Evolutionary conservation across 106 monocot genomes (phyloP).

Genomic region (Allium fistulosum): DNA sequence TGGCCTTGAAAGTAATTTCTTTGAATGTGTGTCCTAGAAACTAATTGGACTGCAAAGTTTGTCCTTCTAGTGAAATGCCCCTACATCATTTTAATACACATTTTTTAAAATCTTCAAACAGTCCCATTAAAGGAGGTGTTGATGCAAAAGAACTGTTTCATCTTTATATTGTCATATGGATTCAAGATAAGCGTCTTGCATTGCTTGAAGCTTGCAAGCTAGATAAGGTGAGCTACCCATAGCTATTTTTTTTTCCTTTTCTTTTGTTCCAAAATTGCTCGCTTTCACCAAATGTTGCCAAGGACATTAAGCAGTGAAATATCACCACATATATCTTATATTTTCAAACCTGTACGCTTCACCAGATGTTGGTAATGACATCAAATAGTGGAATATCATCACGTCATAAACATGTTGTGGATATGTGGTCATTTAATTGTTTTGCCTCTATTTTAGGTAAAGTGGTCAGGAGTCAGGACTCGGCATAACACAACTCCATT

Average conservation of each 20-base stretch:
- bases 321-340: no score
- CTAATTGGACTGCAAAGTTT: no score
- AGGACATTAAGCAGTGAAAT: no score
- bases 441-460: conserved; percentile 36
- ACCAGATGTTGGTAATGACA: background rate
- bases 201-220: conserved; percentile 87
- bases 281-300: no score
- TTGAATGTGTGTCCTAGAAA: no score
- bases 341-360: no score
- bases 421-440: background rate
- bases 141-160: conserved; percentile 98
- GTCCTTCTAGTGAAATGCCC: no score
- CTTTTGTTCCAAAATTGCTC: background rate
- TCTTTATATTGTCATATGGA: conserved; percentile 90
- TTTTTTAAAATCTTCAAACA: conserved; percentile 16
- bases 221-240: conserved; percentile 58
- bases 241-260: background rate
- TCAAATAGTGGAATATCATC: background rate
- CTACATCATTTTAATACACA: background rate
- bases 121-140: conserved; percentile 81
- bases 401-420: background rate
- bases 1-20: no score
- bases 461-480: conserved; percentile 92
- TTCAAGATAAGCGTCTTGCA: conserved; percentile 82
- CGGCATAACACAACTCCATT: conserved; percentile 91